Evolutionary conservation across 108 stramenopile genomes (phyloP).

Genomic region (Cyclotella distinguenda): DNA sequence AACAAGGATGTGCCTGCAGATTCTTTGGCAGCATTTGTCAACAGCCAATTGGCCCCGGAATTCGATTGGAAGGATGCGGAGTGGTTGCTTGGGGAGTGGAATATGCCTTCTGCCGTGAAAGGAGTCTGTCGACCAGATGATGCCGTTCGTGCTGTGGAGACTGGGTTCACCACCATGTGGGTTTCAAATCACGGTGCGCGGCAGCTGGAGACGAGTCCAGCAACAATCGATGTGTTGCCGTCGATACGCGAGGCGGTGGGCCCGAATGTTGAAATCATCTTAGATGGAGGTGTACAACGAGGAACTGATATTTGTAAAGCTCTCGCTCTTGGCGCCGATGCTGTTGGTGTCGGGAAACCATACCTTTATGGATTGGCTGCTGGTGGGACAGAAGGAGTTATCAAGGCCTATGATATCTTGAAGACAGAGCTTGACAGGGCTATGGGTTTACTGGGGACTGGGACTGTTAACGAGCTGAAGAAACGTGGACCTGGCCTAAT

Average conservation of each 20-base stretch:
- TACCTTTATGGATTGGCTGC: constrained; percentile 96
- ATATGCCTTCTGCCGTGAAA: constrained; percentile 91
- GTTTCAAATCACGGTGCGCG: constrained; percentile 97
- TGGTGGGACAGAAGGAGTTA: constrained; percentile 84
- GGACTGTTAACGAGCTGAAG: constrained; percentile 86
- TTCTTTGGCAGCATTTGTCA: constrained; percentile 93
- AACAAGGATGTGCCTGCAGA: constrained; percentile 89
- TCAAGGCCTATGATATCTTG: constrained; percentile 86
- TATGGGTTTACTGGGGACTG: constrained; percentile 88
- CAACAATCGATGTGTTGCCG: constrained; percentile 95
- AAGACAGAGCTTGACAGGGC: constrained; percentile 86
- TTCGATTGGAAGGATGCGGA: constrained; percentile 96
- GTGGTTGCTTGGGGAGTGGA: constrained; percentile 95
- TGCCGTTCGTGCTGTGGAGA: constrained; percentile 84
- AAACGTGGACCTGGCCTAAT: constrained; percentile 87
- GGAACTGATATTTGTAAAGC: constrained; percentile 98
- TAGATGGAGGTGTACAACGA: constrained; percentile 97
- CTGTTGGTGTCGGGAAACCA: constrained; percentile 96
- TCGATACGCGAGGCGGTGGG: constrained; percentile 93
- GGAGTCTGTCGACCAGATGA: constrained; percentile 96
- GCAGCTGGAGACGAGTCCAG: constrained; percentile 94
- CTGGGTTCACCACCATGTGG: constrained; percentile 96
- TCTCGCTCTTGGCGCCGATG: constrained; percentile 91
- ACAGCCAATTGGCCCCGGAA: constrained; percentile 91
- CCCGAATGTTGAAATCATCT: constrained; percentile 90